phyloP scores from a whole-genome alignment of 73 alveolate species.

The Loxodes magnus region DNA sequence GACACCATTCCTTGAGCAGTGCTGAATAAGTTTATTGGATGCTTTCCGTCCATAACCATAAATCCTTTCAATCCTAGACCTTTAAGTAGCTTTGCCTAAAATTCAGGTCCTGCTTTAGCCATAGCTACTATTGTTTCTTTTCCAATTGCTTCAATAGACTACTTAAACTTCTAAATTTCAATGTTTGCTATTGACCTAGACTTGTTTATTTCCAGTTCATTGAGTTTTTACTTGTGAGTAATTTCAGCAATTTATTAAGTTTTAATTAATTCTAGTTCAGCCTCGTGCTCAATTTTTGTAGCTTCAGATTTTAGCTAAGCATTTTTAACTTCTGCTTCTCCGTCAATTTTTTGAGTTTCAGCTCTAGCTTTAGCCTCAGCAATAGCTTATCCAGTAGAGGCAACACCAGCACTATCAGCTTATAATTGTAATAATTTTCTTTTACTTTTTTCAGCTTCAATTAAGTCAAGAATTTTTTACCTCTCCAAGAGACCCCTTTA shows the following conservation, averaged over 20 bases:
- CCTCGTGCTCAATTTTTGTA: conserved; percentile 26
- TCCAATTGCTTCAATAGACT: conserved; percentile 51
- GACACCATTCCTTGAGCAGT: conserved; percentile 76
- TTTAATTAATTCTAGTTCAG: conserved; percentile 19
- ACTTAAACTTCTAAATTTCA: conserved; percentile 55
- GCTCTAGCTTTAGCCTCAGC: conserved; percentile 59
- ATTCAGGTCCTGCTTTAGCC: conserved; percentile 80
- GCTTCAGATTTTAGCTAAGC: conserved; percentile 44
- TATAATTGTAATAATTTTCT: conserved; percentile 28
- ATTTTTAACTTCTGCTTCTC: conserved; percentile 32
- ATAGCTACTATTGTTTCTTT: conserved; percentile 57
- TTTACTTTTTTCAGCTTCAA: conserved; percentile 30
- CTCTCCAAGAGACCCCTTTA: conserved; percentile 26
- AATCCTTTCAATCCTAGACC: conserved; percentile 68
- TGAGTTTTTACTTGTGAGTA: conserved; percentile 19
- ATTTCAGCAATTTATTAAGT: conserved; percentile 25
- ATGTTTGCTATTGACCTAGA: conserved; percentile 49
- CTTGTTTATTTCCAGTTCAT: conserved; percentile 50
- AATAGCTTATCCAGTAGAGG: conserved; percentile 39
- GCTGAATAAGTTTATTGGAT: conserved; percentile 63
- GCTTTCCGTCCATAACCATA: conserved; percentile 65
- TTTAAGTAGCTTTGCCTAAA: conserved; percentile 54
- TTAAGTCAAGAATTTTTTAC: conserved; percentile 20
- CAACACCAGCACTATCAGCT: conserved; percentile 32
- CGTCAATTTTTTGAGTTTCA: conserved; percentile 30